A percentile compares a stretch with the other conserved stretches of the same genome.
These are phyloP conservation scores for Plasmodium adleri DNA, from an alignment of 169 alveolate species.

Conservation along the genomic window DNA sequence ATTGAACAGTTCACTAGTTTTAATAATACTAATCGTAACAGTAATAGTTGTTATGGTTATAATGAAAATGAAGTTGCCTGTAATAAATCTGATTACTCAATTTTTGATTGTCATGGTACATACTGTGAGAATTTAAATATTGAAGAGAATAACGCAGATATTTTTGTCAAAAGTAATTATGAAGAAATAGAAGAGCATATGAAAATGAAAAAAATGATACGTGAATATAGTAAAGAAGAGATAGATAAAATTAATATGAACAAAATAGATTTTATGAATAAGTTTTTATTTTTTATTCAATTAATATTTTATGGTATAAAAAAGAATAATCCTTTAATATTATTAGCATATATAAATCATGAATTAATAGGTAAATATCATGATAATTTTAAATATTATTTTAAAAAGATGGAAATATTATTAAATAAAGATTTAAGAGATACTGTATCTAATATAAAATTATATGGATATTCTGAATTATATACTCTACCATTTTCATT, in stretches of 20 bases:
- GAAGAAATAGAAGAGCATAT: background rate
- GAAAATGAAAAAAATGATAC: background rate
- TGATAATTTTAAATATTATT: conserved; percentile 21
- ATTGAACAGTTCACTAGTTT: background rate
- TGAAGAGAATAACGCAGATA: background rate
- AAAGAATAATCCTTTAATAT: conserved; percentile 57
- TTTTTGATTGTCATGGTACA: conserved; percentile 13
- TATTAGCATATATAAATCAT: conserved; percentile 54
- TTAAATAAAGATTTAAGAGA: conserved; percentile 47
- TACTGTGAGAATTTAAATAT: conserved; percentile 32
- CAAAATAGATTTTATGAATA: conserved; percentile 47
- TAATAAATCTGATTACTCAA: conserved; percentile 15
- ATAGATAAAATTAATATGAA: conserved; percentile 15
- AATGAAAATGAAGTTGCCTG: background rate
- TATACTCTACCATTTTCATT: conserved; percentile 33
- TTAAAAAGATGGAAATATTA: conserved; percentile 24
- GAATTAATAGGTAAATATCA: conserved; percentile 34
- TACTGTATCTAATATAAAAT: conserved; percentile 6
- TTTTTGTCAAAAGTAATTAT: background rate
- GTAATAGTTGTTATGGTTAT: background rate
- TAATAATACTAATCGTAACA: no score
- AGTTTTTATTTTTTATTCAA: conserved; percentile 63
- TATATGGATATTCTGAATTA: conserved; percentile 2
- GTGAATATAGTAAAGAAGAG: conserved; percentile 30
- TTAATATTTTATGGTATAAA: conserved; percentile 43